These are phyloP conservation scores for Gossypium ekmanianum DNA, from an alignment of 345 rosid genomes.

Conservation along the genomic window DNA sequence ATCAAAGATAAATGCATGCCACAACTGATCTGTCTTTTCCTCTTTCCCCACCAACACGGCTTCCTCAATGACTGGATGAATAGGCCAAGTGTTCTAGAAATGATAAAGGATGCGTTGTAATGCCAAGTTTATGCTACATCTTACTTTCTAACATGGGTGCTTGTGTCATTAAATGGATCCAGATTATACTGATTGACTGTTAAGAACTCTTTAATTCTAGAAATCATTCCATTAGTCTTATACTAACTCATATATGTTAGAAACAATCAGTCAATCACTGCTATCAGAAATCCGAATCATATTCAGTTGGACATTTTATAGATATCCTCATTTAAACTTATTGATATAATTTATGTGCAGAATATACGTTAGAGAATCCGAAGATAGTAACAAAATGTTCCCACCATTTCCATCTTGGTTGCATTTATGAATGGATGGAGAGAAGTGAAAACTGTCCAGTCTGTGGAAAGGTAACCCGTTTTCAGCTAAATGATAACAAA, in stretches of 20 bases:
- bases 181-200: not conserved
- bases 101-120: not conserved
- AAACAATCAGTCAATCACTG: not conserved
- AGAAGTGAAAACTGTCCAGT: constrained; percentile 97
- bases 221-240: not conserved
- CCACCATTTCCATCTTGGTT: constrained; percentile 97
- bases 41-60: not conserved
- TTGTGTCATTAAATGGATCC: not conserved
- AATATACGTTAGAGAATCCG: constrained; percentile 89
- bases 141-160: not conserved
- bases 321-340: constrained; percentile 2
- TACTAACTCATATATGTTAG: not conserved
- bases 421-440: constrained; percentile 99
- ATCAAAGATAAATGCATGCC: constrained; percentile 3
- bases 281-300: not conserved
- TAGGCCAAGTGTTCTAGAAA: not conserved
- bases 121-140: not conserved
- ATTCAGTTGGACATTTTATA: not conserved
- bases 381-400: constrained; percentile 84
- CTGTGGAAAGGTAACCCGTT: constrained; percentile 80
- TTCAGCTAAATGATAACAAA: not conserved
- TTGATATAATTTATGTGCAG: constrained; percentile 42
- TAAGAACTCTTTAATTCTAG: not conserved
- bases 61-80: not conserved
- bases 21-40: not conserved